Evolutionary conservation across 306 rosid genomes (phyloP), one percentile per base, ranked within the genome.

Genomic region (Prinsepia uniflora): DNA sequence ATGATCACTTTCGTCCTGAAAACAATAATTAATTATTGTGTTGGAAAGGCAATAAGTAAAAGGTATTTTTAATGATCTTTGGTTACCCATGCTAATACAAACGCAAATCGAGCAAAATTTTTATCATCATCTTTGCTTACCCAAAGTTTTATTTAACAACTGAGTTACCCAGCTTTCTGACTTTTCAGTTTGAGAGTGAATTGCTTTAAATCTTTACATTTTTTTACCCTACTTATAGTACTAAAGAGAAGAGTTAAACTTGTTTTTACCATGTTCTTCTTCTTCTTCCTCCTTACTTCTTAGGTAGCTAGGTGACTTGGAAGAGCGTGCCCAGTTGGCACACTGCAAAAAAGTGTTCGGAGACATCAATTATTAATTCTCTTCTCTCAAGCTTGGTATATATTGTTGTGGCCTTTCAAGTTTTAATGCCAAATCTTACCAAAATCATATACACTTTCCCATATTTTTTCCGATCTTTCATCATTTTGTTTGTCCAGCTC

Each of bases 41-140:
- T 78, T 86, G 84, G 84, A 78, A 83, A 81, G 85, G 76, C 81
- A 77, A 75, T 6, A 18, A 55, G 10, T 34, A 75, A 76, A 84
- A 70, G 81, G 73, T 74, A 74, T 55, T 62, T 75, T 79, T 81
- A 81, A 86, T 89, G 85, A 84, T 86, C 75, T 50, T 76, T 56
- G 73, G 67, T 72, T 80, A 80, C 72, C 76, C 83, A 84, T 78
- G 70, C 73, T 81, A 30, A 30, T 30, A 30, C 36, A 30, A 30
- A 30, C 36, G 36, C 36, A 30, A 30, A 30, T 30, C 36, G 36
- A 30, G 36, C 36, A 2, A 2, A 30, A 30, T 1, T 1, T 30
- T 30, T 30, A 30, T 30, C 36, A 30, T 30, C 3, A 24, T 24
- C 30, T 24, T 24, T 24, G 30, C 30, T 24, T 24, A 24, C 30